Evolutionary conservation across 2,329 filamentous ascomycete species (phyloP), one percentile per base, ranked within the genome.

Genomic region (Sarocladiaceae sp.): DNA sequence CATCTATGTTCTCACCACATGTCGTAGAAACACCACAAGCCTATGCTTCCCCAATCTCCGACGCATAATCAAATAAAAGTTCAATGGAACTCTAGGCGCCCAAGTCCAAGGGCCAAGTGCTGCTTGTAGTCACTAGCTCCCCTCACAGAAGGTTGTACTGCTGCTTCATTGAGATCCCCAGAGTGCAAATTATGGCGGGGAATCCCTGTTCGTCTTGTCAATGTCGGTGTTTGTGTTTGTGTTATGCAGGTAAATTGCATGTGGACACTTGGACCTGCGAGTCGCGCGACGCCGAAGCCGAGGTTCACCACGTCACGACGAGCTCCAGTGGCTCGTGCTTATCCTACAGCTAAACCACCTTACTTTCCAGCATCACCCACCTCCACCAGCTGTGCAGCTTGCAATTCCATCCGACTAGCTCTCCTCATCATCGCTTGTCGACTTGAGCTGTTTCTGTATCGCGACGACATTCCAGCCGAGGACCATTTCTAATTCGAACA

Each of bases 181-280:
- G 18, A 22, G 4, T 5, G 23, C 23, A 11, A n/a, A 25, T 18
- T 4, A 31, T 31, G 44, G 44, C 44, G 44, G 44, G 44, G 44
- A 48, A 48, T 29, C 44, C 44, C 44, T 48, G 44, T 20, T 31
- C 44, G 22, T n/a, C 22, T 46, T 46, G 22, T 46, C 23, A 15
- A 28, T 15, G 40, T 28, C 10, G 22, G 25, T 33, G 29, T 33
- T 33, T 8, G 29, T n/a, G n/a, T n/a, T n/a, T n/a, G 18, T 40
- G 37, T 44, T 28, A 44, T 44, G 40, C 40, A 44, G 23, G 23
- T 22, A 44, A 44, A 44, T 44, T 44, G 23, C 44, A 48, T 48
- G 44, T 48, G 44, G 44, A n/a, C 40, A 8, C 22, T 4, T 37
- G 8, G 35, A 17, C 18, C 8, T 17, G 17, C 18, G 17, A 17